Base-by-base conservation (phyloP, 1,284 basidiomycete genomes). In the Ustilago crameri region DNA sequence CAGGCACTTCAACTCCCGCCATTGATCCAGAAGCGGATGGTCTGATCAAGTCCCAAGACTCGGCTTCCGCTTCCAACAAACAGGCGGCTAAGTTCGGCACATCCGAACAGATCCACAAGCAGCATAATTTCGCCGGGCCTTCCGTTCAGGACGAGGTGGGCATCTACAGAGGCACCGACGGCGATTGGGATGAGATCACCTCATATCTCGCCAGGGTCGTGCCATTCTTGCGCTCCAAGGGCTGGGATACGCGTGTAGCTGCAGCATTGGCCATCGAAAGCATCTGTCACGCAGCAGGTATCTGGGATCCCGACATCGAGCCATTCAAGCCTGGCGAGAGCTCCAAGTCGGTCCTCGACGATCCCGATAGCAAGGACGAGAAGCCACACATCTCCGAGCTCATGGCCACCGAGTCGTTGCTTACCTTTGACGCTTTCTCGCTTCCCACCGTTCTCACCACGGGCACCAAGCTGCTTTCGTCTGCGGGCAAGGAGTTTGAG, bases 191-290 rank as follows among this genome's bases (percentile, higher is more conserved):
- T 72, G 91, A 82, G 47, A 79, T 78, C 38, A 66, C 73, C 0
- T 73, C 73, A 14, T 74, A 82, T 15, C 70, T 82, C 12, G 69
- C 80, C 23, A 62, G 95, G 90, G 91, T 95, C 71, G 86, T 95
- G 35, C 93, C 93, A 9, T 93, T 88, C 81, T 86, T 95, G 5
- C 91, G 93, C 80, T 94, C 92, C 44, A 92, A 91, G 85, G 92
- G 90, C 37, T 90, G 89, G 76, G 93, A 96, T 68, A 93, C 93
- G 1, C 88, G 93, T 53, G 88, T 89, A 2, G 91, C 93, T 1
- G 92, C 93, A 3, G 91, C 92, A 0, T 88, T 89, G 52, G 92
- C 93, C 2, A 87, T 95, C 49, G 93, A 91, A 0, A 90, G 92
- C 70, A 93, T 95, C 69, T 93, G 91, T 78, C 87, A 89, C 12